These are phyloP conservation scores for Fagus crenata DNA, from an alignment of 306 rosid species.

Conservation along the genomic window DNA sequence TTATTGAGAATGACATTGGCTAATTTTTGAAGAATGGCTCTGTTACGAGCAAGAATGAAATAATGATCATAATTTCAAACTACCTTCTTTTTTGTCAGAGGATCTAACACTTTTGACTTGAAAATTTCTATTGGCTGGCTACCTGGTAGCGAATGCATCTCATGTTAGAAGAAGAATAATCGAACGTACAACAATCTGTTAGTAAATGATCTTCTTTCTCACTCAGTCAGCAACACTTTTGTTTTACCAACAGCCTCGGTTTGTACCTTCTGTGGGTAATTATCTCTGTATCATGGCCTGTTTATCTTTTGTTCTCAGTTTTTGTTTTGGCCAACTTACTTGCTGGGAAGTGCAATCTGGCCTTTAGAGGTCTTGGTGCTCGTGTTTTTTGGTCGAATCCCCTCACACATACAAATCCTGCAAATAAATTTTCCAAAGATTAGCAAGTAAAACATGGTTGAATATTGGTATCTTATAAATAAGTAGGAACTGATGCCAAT, in stretches of 20 bases:
- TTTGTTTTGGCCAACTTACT: constrained; percentile 51
- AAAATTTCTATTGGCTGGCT: constrained; percentile 31
- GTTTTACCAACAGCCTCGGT: constrained; percentile 24
- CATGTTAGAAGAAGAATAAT: constrained; percentile 40
- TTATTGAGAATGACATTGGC: background rate
- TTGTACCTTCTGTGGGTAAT: constrained; percentile 30
- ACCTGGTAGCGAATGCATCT: constrained; percentile 35
- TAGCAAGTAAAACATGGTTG: constrained; percentile 14
- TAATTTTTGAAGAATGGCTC: constrained; percentile 32
- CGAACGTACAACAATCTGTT: constrained; percentile 35
- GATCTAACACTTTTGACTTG: constrained; percentile 29
- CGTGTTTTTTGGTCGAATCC: constrained; percentile 71
- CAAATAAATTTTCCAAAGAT: constrained; percentile 33
- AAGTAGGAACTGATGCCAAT: constrained; percentile 16
- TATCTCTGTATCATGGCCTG: constrained; percentile 21
- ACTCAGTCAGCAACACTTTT: constrained; percentile 27
- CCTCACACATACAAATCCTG: constrained; percentile 93
- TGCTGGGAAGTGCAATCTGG: constrained; percentile 69
- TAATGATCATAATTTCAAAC: constrained; percentile 30
- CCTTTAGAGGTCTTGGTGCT: constrained; percentile 65
- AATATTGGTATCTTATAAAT: constrained; percentile 1
- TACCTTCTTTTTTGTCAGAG: constrained; percentile 21
- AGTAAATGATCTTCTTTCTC: constrained; percentile 37
- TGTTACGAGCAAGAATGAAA: constrained; percentile 36
- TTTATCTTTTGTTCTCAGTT: constrained; percentile 30